Conservation (phyloP, 805 yeast species). For the Babjeviella inositovora region DNA sequence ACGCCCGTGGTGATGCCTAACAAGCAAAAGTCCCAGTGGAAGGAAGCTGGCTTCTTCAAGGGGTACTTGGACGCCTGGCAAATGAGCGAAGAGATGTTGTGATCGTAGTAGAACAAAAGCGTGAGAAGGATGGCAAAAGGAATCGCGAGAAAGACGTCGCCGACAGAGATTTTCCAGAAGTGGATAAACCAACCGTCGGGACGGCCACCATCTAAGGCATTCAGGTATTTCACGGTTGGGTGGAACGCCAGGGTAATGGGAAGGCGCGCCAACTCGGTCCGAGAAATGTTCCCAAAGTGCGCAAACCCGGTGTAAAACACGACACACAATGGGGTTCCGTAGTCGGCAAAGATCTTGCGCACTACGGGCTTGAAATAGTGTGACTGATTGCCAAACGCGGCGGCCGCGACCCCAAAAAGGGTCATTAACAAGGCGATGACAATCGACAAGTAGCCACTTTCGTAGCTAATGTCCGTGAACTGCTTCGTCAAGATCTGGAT, state of each 20-base stretch:
- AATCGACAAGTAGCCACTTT: slow-evolving; percentile 58
- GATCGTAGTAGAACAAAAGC: slow-evolving; percentile 82
- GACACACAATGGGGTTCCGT: slow-evolving; percentile 71
- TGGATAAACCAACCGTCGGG: slow-evolving; percentile 64
- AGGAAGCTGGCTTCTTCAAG: slow-evolving; percentile 70
- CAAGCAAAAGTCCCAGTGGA: slow-evolving; percentile 84
- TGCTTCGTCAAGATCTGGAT: slow-evolving; percentile 67
- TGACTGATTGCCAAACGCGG: slow-evolving; percentile 42
- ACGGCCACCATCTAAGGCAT: slow-evolving; percentile 12
- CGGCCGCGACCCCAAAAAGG: slow-evolving; percentile 52
- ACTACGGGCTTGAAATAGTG: slow-evolving; percentile 41
- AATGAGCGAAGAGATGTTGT: slow-evolving; percentile 85
- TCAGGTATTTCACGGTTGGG: slow-evolving; percentile 36
- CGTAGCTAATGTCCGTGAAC: slow-evolving; percentile 23
- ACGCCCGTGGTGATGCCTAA: slow-evolving; percentile 80
- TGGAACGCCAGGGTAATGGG: slow-evolving; percentile 60
- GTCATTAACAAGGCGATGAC: slow-evolving; percentile 64
- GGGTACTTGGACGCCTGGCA: slow-evolving; percentile 79
- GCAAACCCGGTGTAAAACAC: slow-evolving; percentile 84
- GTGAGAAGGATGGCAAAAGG: slow-evolving; percentile 88
- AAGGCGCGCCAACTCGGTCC: slow-evolving; percentile 39
- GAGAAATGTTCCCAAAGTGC: slow-evolving; percentile 67
- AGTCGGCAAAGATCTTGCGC: slow-evolving; percentile 68
- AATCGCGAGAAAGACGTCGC: slow-evolving; percentile 72
- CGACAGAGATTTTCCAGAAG: slow-evolving; percentile 57